Percentiles rank a stretch among this genome's conserved stretches.
Evolutionary conservation across 1,284 basidiomycete genomes (phyloP).

Genomic region (Exobasidium rhododendri): DNA sequence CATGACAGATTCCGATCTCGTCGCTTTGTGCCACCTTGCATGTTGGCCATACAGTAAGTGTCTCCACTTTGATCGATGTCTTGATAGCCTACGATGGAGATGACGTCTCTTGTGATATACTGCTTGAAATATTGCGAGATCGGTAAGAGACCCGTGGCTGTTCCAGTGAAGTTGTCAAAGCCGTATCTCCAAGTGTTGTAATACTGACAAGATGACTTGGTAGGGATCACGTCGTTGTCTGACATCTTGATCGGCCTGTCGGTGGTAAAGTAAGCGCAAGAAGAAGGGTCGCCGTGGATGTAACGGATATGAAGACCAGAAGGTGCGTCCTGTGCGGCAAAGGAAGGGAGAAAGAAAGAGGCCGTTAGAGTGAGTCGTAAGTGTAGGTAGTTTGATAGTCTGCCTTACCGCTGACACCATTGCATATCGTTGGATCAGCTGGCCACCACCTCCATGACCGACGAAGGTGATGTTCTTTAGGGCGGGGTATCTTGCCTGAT

Average conservation of each 20-base stretch:
- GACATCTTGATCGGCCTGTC: conserved; percentile 34
- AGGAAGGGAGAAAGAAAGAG: no score
- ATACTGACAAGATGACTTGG: conserved; percentile 26
- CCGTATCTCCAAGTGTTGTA: conserved; percentile 53
- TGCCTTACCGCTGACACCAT: no score
- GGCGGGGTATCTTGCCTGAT: conserved; percentile 31
- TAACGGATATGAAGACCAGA: conserved; percentile 33
- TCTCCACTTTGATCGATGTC: conserved; percentile 39
- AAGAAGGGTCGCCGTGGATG: conserved; percentile 45
- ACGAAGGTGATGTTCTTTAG: conserved; percentile 45
- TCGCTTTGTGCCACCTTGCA: conserved; percentile 42
- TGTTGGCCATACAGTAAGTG: conserved; percentile 48
- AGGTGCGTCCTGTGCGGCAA: neutral
- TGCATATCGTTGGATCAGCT: conserved; percentile 48
- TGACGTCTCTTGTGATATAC: conserved; percentile 41
- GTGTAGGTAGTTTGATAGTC: conserved; percentile 25
- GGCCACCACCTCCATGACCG: conserved; percentile 52
- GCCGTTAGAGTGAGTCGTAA: no score
- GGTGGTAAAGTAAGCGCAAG: conserved; percentile 39
- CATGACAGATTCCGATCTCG: conserved; percentile 49
- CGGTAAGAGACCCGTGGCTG: conserved; percentile 23
- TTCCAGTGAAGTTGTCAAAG: conserved; percentile 40
- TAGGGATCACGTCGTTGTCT: conserved; percentile 20
- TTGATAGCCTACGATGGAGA: conserved; percentile 44
- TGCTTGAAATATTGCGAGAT: conserved; percentile 39